Percentiles rank a stretch among this genome's conserved stretches.
phyloP scores from a whole-genome alignment of 2,329 filamentous ascomycete species.

The Botrytis squamosa region DNA sequence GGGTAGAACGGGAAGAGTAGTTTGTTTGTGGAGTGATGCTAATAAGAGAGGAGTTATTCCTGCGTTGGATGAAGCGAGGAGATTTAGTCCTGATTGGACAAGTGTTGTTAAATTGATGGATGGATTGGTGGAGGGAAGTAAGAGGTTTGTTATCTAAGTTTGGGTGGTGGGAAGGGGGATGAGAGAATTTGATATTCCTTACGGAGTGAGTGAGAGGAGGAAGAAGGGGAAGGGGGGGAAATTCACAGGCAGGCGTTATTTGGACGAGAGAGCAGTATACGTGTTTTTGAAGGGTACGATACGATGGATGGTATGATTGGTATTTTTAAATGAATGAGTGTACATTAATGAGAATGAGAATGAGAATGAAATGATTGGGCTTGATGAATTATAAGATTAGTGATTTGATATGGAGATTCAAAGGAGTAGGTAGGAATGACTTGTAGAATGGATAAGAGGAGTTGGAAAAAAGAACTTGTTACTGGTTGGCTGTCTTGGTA shows the following conservation, averaged over 20 bases:
- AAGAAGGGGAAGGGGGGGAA: not conserved
- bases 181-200: not conserved
- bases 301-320: not conserved
- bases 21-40: slow-evolving; percentile 85
- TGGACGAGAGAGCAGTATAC: not conserved
- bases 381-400: not conserved
- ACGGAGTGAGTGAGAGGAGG: not conserved
- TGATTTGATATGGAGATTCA: not conserved
- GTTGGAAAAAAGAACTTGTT: too few species aligned
- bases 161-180: too few species aligned
- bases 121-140: slow-evolving; percentile 79
- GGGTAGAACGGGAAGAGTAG: slow-evolving; percentile 61
- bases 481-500: too few species aligned
- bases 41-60: slow-evolving; percentile 73
- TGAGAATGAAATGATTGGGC: not conserved
- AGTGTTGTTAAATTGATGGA: slow-evolving; percentile 72
- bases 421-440: too few species aligned
- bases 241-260: not conserved
- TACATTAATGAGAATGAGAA: not conserved
- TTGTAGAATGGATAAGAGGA: too few species aligned
- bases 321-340: not conserved
- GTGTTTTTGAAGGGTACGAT: not conserved
- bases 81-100: slow-evolving; percentile 78
- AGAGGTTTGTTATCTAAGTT: slow-evolving; percentile 39
- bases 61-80: slow-evolving; percentile 74